Base-by-base conservation (phyloP, 2,329 filamentous ascomycete species). In the Catunica adiposa region DNA sequence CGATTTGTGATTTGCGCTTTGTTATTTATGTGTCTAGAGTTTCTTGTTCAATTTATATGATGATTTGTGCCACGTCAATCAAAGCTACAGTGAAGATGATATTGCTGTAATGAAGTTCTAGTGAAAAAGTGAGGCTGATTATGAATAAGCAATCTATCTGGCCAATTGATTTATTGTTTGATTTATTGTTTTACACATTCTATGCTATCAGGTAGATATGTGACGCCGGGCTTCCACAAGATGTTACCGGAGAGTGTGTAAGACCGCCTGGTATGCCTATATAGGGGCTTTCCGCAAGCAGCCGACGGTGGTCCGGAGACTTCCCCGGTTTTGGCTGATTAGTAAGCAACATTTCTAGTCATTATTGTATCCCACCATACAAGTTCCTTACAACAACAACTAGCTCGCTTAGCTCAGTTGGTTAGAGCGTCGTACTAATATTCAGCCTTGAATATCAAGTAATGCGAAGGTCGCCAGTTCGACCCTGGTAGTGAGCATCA, bases 391-490 rank as follows among this genome's bases (percentile, higher is more conserved):
- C 42, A 48, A 40, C 26, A 40, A 29, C 31, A 22, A 29, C 37
- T 44, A 53, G 55, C 38, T 56, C 50, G 38, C 55, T 56, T 56
- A 56, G 50, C 50, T 56, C 55, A 53, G 55, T 53, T 56, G 50
- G 55, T 53, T 56, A 56, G 50, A 53, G 55, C 55, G 50, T 53
- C 50, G 50, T 56, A 56, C 50, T 56, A 56, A 56, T 56, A 53
- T 51, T 37, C 37, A n/a, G 48, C n/a, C 8, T 17, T 6, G 37
- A 37, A 51, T 53, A 17, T 40, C 31, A 20, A 56, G 55, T 56
- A 47, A 56, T 56, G 55, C 55, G 55, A 56, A 56, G 55, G 55
- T 56, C 50, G 48, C 55, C 50, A 56, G 55, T 56, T 56, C 55
- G 55, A 56, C 50, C 55, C 55, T 56, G 50, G 55, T 56, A 56